A percentile compares a stretch with the other conserved stretches of the same genome.
These are phyloP conservation scores for Microbotryum violaceum DNA, from an alignment of 1,284 basidiomycete species.

Conservation along the genomic window DNA sequence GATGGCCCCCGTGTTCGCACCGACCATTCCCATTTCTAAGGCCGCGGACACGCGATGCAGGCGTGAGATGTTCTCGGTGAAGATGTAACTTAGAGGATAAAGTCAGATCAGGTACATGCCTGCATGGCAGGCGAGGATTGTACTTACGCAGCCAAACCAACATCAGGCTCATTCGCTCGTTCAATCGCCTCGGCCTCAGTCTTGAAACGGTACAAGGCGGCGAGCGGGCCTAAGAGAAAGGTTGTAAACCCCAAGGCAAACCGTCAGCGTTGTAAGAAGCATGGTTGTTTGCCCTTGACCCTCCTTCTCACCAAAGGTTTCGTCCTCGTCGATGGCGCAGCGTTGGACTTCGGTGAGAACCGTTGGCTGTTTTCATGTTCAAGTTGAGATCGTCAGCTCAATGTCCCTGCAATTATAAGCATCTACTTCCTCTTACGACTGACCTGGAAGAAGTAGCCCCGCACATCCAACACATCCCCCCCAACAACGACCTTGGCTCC, in stretches of 20 bases:
- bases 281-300: too few species aligned
- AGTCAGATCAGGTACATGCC: neutral
- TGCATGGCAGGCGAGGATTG: neutral
- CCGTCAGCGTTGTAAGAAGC: neutral
- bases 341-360: slow-evolving; percentile 31
- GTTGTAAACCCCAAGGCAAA: too few species aligned
- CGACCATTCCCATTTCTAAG: slow-evolving; percentile 88
- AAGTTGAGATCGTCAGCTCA: neutral
- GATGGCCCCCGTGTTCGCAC: slow-evolving; percentile 67
- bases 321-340: slow-evolving; percentile 33
- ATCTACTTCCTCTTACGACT: neutral
- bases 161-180: slow-evolving; percentile 73
- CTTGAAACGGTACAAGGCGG: slow-evolving; percentile 53
- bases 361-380: slow-evolving; percentile 21
- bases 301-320: slow-evolving; percentile 32
- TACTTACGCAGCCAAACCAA: slow-evolving; percentile 68
- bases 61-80: slow-evolving; percentile 76
- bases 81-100: slow-evolving; percentile 58
- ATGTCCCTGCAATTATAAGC: neutral
- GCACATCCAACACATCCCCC: slow-evolving; percentile 49
- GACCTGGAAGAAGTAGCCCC: slow-evolving; percentile 20
- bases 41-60: slow-evolving; percentile 97
- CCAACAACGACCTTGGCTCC: slow-evolving; percentile 86
- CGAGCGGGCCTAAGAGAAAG: slow-evolving; percentile 25
- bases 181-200: slow-evolving; percentile 86